Evolutionary conservation across 768 basidiomycete species (phyloP), one percentile per base, ranked within the genome.

Genomic region (Russula brevipes): DNA sequence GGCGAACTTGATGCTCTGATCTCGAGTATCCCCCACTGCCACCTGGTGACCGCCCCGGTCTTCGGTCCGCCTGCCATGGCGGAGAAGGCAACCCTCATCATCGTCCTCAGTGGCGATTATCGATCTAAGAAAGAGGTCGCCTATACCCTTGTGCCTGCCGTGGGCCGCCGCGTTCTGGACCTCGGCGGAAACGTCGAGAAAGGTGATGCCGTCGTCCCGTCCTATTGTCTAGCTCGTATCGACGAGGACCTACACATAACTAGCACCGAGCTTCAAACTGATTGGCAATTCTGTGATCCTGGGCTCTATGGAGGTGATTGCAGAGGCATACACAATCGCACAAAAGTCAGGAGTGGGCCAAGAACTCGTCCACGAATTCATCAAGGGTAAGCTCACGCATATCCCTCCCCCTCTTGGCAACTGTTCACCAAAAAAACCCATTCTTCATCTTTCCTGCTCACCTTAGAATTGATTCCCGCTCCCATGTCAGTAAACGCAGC

Each of bases 101-200:
- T 92, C 47, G 81, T 86, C 50, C 87, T 95, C 82, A 85, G 86
- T 9, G 93, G 94, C 5, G 87, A 93, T 71, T 81, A 83, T 69
- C 85, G 87, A 64, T 86, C 88, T 47, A 95, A 94, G 80, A 88
- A 91, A 70, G 83, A 88, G 70, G 82, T 88, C 8, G 85, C 85
- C 1, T 82, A 90, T 70, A 77, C 88, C n/a, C 78, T 92, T 35
- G 85, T 93, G 0, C 93, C 93, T 14, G 82, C 86, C 5, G 80
- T 93, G 51, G 94, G 86, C 19, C 78, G 82, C 64, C 93, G 90
- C 71, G 83, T 86, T 36, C 74, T 87, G 24, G 94, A 95, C 72
- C 79, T 96, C 11, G 94, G 94, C 31, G 86, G 82, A 31, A 92
- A 95, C 72, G 79, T 94, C 38, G 90, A 94, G 76, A 88, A 90